Evolutionary conservation across 2,329 filamentous ascomycete species (phyloP).

Genomic region (Fusarium denticulatum): DNA sequence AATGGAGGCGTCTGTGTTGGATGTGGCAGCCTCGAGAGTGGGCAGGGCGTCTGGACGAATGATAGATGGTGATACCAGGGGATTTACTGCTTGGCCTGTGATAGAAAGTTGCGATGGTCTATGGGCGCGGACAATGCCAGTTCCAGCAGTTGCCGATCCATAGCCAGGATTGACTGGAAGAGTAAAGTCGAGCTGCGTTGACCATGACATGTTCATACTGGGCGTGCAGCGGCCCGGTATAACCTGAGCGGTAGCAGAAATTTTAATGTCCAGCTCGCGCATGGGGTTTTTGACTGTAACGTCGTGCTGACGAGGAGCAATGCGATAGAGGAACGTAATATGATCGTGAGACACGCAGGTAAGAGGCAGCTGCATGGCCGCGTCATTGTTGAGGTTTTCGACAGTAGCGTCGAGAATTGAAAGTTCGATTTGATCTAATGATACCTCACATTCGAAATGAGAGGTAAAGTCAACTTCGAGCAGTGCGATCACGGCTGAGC

Average conservation of each 20-base stretch:
- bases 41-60: slow-evolving; percentile 69
- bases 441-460: slow-evolving; percentile 73
- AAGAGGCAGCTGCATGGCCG: slow-evolving; percentile 63
- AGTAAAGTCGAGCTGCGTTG: slow-evolving; percentile 75
- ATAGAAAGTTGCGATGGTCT: slow-evolving; percentile 73
- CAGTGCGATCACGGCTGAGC: slow-evolving; percentile 72
- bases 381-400: slow-evolving; percentile 64
- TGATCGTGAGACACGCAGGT: slow-evolving; percentile 77
- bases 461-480: slow-evolving; percentile 79
- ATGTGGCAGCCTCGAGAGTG: slow-evolving; percentile 63
- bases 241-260: slow-evolving; percentile 68
- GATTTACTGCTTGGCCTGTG: slow-evolving; percentile 60
- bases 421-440: slow-evolving; percentile 68
- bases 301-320: slow-evolving; percentile 63
- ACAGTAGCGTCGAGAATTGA: slow-evolving; percentile 67
- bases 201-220: slow-evolving; percentile 72
- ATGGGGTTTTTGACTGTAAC: slow-evolving; percentile 56
- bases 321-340: slow-evolving; percentile 77
- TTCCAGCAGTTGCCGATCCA: slow-evolving; percentile 59
- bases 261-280: slow-evolving; percentile 66
- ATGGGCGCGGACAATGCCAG: slow-evolving; percentile 69
- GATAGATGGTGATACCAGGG: slow-evolving; percentile 66
- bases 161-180: slow-evolving; percentile 71
- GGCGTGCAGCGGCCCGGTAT: slow-evolving; percentile 68
- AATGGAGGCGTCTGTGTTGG: slow-evolving; percentile 57